Conservation (phyloP, 148 eudicot species). For the Suaeda aralocaspica region DNA sequence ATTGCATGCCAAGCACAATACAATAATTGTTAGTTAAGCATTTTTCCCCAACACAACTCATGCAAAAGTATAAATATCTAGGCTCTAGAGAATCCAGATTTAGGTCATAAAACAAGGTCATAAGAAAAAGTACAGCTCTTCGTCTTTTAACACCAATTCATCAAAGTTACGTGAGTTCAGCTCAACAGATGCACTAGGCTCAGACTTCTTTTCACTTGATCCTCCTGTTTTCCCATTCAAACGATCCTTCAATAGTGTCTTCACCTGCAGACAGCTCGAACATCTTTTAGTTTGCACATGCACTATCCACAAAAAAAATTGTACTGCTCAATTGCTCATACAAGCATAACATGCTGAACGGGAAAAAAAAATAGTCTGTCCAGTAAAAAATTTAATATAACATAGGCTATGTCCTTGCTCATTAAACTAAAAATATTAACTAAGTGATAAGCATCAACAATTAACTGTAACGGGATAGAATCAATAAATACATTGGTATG, state of each 20-base stretch:
- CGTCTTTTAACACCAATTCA: constrained; percentile 77
- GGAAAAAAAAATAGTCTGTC: too few relatives aligned
- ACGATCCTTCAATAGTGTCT: constrained; percentile 78
- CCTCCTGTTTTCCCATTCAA: constrained; percentile 72
- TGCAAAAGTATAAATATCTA: neutral
- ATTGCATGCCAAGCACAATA: too few relatives aligned
- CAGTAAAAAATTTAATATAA: too few relatives aligned
- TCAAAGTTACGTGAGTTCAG: constrained; percentile 82
- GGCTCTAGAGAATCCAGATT: neutral
- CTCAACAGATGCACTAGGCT: constrained; percentile 77
- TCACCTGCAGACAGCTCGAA: constrained; percentile 51
- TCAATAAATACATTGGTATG: too few relatives aligned
- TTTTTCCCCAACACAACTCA: neutral
- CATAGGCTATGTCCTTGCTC: too few relatives aligned
- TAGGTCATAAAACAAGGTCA: neutral
- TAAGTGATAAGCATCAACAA: too few relatives aligned
- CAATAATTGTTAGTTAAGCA: too few relatives aligned
- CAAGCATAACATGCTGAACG: too few relatives aligned
- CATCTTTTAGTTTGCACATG: constrained; percentile 4
- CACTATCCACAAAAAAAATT: neutral
- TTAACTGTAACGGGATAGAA: too few relatives aligned
- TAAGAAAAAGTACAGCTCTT: constrained; percentile 60
- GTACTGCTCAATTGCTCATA: too few relatives aligned
- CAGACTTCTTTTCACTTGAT: constrained; percentile 86
- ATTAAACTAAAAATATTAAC: too few relatives aligned